These are phyloP conservation scores for Apiotrichum montevideense DNA, from an alignment of 1,284 basidiomycete species.

Conservation along the genomic window DNA sequence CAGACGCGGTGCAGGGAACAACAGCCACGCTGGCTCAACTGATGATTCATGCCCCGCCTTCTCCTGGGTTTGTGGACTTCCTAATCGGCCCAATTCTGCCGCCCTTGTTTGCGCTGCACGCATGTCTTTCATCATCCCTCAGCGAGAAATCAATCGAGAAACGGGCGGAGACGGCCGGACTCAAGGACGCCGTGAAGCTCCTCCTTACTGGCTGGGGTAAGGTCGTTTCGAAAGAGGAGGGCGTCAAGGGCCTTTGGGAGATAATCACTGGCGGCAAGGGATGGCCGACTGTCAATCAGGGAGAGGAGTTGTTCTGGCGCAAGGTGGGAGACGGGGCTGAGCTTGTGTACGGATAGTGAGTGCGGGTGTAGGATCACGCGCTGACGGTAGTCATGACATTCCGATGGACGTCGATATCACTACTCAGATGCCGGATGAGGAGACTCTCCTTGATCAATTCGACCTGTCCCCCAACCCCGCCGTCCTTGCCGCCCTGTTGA, in stretches of 20 bases:
- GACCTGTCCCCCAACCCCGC: conserved; percentile 64
- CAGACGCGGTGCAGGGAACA: neutral
- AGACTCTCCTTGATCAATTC: conserved; percentile 55
- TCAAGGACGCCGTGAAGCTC: conserved; percentile 50
- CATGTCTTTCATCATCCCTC: conserved; percentile 50
- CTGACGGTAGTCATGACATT: neutral
- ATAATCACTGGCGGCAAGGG: conserved; percentile 55
- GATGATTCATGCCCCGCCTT: conserved; percentile 62
- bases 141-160: conserved; percentile 7
- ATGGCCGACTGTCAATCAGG: conserved; percentile 21
- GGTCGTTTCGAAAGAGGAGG: conserved; percentile 55
- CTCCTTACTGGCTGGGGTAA: conserved; percentile 68
- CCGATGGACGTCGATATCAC: conserved; percentile 26
- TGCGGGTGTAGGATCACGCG: neutral
- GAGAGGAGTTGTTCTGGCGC: conserved; percentile 27
- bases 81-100: conserved; percentile 64
- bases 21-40: conserved; percentile 32
- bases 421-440: conserved; percentile 52
- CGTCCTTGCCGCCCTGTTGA: conserved; percentile 61
- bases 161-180: conserved; percentile 50
- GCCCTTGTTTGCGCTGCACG: conserved; percentile 60
- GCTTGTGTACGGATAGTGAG: conserved; percentile 10
- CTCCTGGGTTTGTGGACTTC: conserved; percentile 58
- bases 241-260: conserved; percentile 56
- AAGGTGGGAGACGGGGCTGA: conserved; percentile 11